Conservation (phyloP, 2,329 filamentous ascomycete species). For the Monosporascus sp. region DNA sequence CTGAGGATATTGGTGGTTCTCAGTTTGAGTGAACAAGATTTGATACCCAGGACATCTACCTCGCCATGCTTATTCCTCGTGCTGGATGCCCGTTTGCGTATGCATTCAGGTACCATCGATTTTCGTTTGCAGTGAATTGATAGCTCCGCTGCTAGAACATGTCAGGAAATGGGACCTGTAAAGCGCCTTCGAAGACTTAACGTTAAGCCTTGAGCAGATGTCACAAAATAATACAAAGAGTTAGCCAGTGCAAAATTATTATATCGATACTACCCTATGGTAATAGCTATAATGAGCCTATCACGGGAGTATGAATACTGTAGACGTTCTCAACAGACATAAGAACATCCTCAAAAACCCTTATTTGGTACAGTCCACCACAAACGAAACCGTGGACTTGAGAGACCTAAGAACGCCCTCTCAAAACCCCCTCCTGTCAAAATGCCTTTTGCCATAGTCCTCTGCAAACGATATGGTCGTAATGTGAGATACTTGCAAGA, state of each 20-base stretch:
- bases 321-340: not conserved
- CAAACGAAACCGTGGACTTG: not conserved
- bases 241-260: not conserved
- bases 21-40: not conserved
- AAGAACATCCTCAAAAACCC: not conserved
- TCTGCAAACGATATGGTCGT: not conserved
- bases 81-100: no score
- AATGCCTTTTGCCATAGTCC: not conserved
- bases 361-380: not conserved
- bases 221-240: no score
- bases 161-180: no score
- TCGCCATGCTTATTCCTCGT: not conserved
- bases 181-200: no score
- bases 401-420: not conserved
- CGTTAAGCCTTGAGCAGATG: no score
- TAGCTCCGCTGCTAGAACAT: no score
- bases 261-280: not conserved
- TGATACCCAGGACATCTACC: not conserved
- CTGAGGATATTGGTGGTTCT: constrained; percentile 6
- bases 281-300: not conserved
- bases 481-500: not conserved
- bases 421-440: not conserved
- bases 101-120: no score
- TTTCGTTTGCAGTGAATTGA: no score
- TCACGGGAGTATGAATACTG: not conserved